Conservation (phyloP, 805 yeast genomes). For the Metschnikowia bowlesiae region DNA sequence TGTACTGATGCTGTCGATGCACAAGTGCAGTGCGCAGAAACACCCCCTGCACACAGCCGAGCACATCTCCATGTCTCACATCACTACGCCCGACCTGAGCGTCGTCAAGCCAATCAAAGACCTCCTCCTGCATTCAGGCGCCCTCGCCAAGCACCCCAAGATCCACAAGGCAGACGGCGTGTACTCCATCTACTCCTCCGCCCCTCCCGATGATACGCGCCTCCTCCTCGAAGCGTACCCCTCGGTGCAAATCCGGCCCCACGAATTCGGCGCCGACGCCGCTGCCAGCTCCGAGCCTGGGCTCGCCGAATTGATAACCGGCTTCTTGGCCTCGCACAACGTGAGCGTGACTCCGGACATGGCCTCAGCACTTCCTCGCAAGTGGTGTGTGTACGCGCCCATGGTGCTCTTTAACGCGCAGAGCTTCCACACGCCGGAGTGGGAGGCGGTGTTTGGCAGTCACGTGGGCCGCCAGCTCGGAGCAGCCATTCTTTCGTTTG, state of each 20-base stretch:
- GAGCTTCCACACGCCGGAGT: slow-evolving; percentile 38
- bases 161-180: slow-evolving; percentile 3
- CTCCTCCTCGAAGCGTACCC: not conserved
- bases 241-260: not conserved
- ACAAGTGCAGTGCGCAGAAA: not conserved
- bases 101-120: slow-evolving; percentile 12
- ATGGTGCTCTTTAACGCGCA: slow-evolving; percentile 52
- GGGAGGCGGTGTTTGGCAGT: slow-evolving; percentile 21
- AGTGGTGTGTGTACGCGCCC: slow-evolving; percentile 65
- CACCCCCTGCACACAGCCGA: not conserved
- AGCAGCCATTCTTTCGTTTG: slow-evolving; percentile 6
- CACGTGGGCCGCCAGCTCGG: slow-evolving; percentile 13
- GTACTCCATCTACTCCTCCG: slow-evolving; percentile 4
- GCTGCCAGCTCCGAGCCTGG: not conserved
- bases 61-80: slow-evolving; percentile 4
- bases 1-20: not conserved
- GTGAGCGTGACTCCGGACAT: not conserved
- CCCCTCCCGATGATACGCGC: not conserved
- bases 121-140: slow-evolving; percentile 2
- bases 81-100: slow-evolving; percentile 6
- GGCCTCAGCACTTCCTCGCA: slow-evolving; percentile 36
- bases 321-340: not conserved
- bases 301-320: not conserved
- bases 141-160: slow-evolving; percentile 8
- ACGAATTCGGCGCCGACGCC: not conserved